Evolutionary conservation across 768 basidiomycete genomes (phyloP), one percentile per base, ranked within the genome.

Genomic region (Lentinula lateritia): DNA sequence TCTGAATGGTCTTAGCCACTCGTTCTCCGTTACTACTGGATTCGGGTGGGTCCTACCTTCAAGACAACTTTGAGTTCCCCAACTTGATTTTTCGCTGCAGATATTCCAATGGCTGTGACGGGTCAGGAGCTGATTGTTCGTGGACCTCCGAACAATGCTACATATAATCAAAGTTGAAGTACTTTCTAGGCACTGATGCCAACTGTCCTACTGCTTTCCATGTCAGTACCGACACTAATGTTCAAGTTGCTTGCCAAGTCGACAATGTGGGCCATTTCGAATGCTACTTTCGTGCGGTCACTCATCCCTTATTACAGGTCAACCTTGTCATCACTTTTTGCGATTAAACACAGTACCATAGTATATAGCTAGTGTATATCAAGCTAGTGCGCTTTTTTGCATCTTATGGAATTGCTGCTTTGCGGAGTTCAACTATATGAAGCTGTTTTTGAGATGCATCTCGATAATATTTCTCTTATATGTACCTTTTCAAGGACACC

Each of bases 1-100:
- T 62, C 12, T 48, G 9, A 9, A 20, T 18, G 18, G 8, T 18
- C 5, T 7, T 32, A 74, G 72, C n/a, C 73, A 71, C 56, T 28
- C 70, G 12, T 76, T 74, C 69, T 73, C 74, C 3, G 74, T 76
- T 18, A 72, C 70, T 42, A 68, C 71, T 58, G 73, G 73, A 20
- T 76, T 76, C 61, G 68, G 68, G 69, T 72, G 55, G 53, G 66
- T 50, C 46, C 46, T 9, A 20, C 18, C 8, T 48, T 23, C 15
- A 18, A 32, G 2, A 16, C 48, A 8, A 28, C 13, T 39, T 8
- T 1, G 38, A 8, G 38, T 39, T 8, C 38, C 7, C 2, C 9
- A 39, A 39, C 38, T 13, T 9, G 9, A 39, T 4, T 32, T 4
- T 52, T 18, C 7, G 43, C 16, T 41, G n/a, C 20, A 70, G 71